These are phyloP conservation scores for Penicillium sp. DNA, from an alignment of 2,329 filamentous ascomycete genomes.

Conservation along the genomic window DNA sequence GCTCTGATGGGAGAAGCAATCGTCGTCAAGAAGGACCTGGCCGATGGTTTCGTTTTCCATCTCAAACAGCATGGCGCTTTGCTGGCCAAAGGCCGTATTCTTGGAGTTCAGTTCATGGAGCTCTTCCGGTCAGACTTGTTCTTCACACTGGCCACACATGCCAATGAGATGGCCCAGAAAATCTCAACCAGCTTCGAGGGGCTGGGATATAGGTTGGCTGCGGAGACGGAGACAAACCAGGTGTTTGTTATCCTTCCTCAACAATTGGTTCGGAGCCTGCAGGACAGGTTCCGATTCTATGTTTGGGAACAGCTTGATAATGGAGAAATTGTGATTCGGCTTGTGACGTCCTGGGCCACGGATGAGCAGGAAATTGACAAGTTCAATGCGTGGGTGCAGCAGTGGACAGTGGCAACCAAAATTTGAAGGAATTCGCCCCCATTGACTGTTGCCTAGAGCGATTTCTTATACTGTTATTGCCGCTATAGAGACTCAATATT, in stretches of 20 bases:
- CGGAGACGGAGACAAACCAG: conserved; percentile 51
- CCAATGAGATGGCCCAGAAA: conserved; percentile 45
- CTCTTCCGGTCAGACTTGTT: conserved; percentile 48
- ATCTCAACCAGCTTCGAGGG: conserved; percentile 45
- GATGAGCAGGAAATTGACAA: conserved; percentile 42
- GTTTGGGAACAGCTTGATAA: conserved; percentile 47
- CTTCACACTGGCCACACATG: conserved; percentile 46
- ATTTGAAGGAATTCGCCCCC: not conserved
- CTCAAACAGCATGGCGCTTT: conserved; percentile 53
- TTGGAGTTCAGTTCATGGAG: conserved; percentile 51
- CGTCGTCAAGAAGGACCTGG: conserved; percentile 46
- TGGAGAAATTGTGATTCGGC: conserved; percentile 41
- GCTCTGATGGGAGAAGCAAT: conserved; percentile 52
- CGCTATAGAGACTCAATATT: not conserved
- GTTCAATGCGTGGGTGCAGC: conserved; percentile 28
- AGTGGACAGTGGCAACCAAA: conserved; percentile 23
- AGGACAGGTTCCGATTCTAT: conserved; percentile 48
- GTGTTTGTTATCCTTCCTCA: conserved; percentile 49
- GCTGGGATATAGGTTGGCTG: conserved; percentile 43
- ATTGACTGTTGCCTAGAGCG: not conserved
- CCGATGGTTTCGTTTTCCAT: conserved; percentile 50
- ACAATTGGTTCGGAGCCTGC: conserved; percentile 37
- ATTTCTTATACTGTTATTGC: not conserved
- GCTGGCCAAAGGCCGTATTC: conserved; percentile 49
- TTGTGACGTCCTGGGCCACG: conserved; percentile 54